Base-by-base conservation (phyloP, 345 rosid genomes). In the Lepidium sativum region DNA sequence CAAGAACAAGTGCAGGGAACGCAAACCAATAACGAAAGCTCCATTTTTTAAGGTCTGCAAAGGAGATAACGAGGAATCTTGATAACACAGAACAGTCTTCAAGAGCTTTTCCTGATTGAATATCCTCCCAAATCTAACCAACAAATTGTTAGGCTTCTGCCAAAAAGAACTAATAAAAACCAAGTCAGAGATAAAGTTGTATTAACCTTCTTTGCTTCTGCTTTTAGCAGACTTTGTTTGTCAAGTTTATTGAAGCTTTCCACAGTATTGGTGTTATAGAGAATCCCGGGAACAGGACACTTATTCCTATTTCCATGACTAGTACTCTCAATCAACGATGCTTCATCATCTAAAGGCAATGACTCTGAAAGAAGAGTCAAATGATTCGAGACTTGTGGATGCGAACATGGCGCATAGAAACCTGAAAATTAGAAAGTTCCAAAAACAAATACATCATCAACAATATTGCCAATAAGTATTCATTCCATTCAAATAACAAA, bases 61-160 rank as follows among this genome's bases (percentile, higher is more conserved):
- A 94, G 2, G 97, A 90, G 70, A 94, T 86, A 62, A 90, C 77
- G n/a, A 90, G 81, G 73, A 94, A 86, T 80, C 95, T 82, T 23
- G 87, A 82, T 40, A 90, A 72, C 23, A 75, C 42, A 8, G 86
- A 76, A 79, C 78, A 56, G 52, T 94, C 87, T 73, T 86, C 92
- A 70, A 84, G 39, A 20, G 95, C 95, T 78, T 80, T 84, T 32
- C 91, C 97, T 0, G 84, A 67, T 69, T 68, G 86, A 80, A 94
- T 88, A 68, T 88, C 97, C 20, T 90, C 88, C 97, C 97, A 90
- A 72, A 90, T 90, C 99, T 94, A 81, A 44, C 50, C 75, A 54
- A 31, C 34, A 65, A 11, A 2, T 8, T 9, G 41, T 51, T 25
- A 41, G 13, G 3, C 33, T 32, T 61, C 9, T 18, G 4, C 32